phyloP scores from a whole-genome alignment of 2,329 filamentous ascomycete genomes.

The Sporothrix humicola region DNA sequence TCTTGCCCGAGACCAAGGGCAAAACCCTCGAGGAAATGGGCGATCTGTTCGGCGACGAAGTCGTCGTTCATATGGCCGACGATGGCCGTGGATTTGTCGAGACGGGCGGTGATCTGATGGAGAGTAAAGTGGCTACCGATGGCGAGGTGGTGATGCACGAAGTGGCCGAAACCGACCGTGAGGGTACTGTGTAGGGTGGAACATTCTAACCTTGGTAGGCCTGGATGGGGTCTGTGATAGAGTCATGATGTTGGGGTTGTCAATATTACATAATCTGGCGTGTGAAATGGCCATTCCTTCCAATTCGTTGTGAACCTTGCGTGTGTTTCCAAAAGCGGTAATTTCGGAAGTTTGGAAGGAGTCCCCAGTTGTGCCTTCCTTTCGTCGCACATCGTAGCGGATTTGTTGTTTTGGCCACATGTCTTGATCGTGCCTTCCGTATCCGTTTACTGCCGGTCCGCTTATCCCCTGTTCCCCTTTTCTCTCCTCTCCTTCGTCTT shows the following conservation, averaged over 20 bases:
- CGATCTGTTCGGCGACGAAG: constrained; percentile 38
- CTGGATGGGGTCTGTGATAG: no score
- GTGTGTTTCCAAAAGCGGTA: no score
- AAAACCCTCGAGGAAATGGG: constrained; percentile 38
- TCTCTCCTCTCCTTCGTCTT: not conserved
- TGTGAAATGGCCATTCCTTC: no score
- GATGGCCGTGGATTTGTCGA: constrained; percentile 30
- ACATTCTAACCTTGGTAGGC: no score
- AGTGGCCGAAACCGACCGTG: not conserved
- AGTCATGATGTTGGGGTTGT: no score
- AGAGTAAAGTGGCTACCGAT: constrained; percentile 11
- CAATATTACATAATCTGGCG: no score
- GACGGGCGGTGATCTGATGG: constrained; percentile 18
- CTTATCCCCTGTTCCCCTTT: constrained; percentile 3
- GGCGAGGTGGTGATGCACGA: constrained; percentile 23
- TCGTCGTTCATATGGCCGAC: constrained; percentile 29
- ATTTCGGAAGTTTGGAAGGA: not conserved
- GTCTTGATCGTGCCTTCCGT: not conserved
- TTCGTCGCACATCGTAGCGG: not conserved
- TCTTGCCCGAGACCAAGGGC: constrained; percentile 31
- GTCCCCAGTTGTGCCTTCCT: not conserved
- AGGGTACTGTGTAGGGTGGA: not conserved
- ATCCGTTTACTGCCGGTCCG: not conserved
- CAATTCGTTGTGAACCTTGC: not conserved
- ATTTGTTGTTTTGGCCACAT: not conserved